Base-by-base conservation (phyloP, 2,329 filamentous ascomycete species). In the Hypoxylon sp. region DNA sequence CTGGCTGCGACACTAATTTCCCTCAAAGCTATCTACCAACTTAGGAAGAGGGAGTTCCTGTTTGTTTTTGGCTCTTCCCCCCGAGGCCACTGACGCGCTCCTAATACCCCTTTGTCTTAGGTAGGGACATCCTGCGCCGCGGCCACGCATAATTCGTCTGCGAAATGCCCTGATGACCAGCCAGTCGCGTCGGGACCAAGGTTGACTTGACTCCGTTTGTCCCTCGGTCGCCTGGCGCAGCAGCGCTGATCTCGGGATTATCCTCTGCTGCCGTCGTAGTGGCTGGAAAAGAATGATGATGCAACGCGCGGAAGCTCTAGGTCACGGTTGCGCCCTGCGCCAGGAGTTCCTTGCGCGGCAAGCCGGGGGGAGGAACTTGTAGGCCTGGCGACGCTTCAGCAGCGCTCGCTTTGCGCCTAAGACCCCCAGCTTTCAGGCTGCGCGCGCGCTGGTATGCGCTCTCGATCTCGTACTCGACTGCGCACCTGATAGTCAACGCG, bases 381-480 rank as follows among this genome's bases (percentile, higher is more conserved):
- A 11, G 5, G 3, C 6, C n/a, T 17, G 37, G 37, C 17, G 37
- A 6, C 13, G n/a, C 37, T 8, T 6, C 37, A 20, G 4, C 20
- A 6, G 70, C 70, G 52, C 75, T 79, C n/a, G 71, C 70, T 70
- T 83, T 85, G 44, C 83, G 75, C 60, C 82, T 76, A 46, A 85
- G 69, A 3, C 80, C 82, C 0, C 82, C 82, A 0, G 84, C 84
- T 72, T 86, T 86, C 28, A 86, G 76, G 65, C 89, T 85, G 63
- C 92, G 82, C 0, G 94, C 90, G 59, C 90, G 81, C 76, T 96
- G 91, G 76, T 97, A 97, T 0, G 92, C 91, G 48, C 89, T 82
- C 75, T 97, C 94, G 10, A 98, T 82, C 74, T 97, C 93, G 57
- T 93, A 90, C 77, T 98, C 94, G 6, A 98, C 85, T 4, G 89